Percentiles rank a stretch among this genome's conserved stretches.
phyloP scores from a whole-genome alignment of 2,329 filamentous ascomycete genomes.

The Exophiala bonariae region DNA sequence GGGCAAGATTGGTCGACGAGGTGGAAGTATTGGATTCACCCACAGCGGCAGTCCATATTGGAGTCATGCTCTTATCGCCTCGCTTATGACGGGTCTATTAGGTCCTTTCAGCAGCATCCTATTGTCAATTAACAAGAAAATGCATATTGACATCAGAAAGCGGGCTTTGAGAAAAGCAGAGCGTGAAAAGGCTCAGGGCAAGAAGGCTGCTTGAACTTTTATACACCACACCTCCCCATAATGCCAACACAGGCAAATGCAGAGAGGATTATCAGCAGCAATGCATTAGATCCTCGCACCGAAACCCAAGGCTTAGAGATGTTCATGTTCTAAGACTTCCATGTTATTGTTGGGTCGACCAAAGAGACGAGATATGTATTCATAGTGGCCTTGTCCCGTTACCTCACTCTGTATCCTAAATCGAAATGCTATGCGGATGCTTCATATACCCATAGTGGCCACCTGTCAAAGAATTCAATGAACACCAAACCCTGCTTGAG shows the following conservation, averaged over 20 bases:
- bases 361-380: too few species aligned
- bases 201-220: conserved; percentile 17
- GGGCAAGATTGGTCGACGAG: conserved; percentile 74
- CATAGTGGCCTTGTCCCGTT: too few species aligned
- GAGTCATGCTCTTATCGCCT: conserved; percentile 87
- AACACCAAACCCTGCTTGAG: neutral
- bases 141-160: conserved; percentile 81
- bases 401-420: too few species aligned
- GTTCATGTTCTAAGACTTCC: too few species aligned
- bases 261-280: too few species aligned
- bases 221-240: neutral
- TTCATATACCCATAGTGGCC: neutral
- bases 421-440: too few species aligned
- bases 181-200: conserved; percentile 25
- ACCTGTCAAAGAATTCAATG: neutral
- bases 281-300: too few species aligned
- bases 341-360: too few species aligned
- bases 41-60: conserved; percentile 91
- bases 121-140: conserved; percentile 62
- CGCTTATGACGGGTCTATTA: conserved; percentile 63
- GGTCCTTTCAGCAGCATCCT: conserved; percentile 59
- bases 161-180: conserved; percentile 82
- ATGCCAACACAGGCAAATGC: too few species aligned
- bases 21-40: conserved; percentile 74
- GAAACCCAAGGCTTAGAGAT: too few species aligned